These are phyloP conservation scores for Dimargaris cristalligena DNA, from an alignment of 192 early-diverging fungal genomes.

Conservation along the genomic window DNA sequence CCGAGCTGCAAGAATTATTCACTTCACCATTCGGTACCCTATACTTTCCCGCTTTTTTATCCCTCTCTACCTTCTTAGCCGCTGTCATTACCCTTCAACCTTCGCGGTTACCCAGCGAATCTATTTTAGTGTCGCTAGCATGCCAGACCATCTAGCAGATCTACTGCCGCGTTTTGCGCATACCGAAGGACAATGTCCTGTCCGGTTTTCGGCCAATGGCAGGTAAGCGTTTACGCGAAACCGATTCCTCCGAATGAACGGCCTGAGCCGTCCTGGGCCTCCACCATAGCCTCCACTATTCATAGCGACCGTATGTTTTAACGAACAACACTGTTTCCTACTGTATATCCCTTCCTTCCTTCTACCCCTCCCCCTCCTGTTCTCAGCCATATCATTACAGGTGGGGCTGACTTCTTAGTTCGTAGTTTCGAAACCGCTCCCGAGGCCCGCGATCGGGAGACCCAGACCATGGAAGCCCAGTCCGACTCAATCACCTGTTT, in stretches of 20 bases:
- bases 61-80: too few relatives aligned
- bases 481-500: slow-evolving; percentile 9
- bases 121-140: too few relatives aligned
- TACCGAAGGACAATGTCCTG: neutral
- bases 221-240: too few relatives aligned
- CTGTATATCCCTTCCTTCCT: neutral
- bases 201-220: slow-evolving; percentile 2
- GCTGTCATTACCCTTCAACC: too few relatives aligned
- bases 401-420: slow-evolving; percentile 6
- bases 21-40: too few relatives aligned
- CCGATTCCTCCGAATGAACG: too few relatives aligned
- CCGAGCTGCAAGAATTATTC: too few relatives aligned
- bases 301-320: too few relatives aligned
- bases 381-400: slow-evolving; percentile 1
- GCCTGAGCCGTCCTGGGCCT: too few relatives aligned
- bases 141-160: slow-evolving; percentile 11
- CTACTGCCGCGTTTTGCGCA: slow-evolving; percentile 7
- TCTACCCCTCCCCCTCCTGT: neutral
- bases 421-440: slow-evolving; percentile 1
- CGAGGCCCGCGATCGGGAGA: slow-evolving; percentile 1
- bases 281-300: too few relatives aligned
- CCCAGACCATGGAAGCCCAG: slow-evolving; percentile 2
- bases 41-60: too few relatives aligned
- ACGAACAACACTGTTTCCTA: neutral
- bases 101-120: too few relatives aligned